Conservation (phyloP, 2,329 filamentous ascomycete genomes). For the Talaromyces piceae region DNA sequence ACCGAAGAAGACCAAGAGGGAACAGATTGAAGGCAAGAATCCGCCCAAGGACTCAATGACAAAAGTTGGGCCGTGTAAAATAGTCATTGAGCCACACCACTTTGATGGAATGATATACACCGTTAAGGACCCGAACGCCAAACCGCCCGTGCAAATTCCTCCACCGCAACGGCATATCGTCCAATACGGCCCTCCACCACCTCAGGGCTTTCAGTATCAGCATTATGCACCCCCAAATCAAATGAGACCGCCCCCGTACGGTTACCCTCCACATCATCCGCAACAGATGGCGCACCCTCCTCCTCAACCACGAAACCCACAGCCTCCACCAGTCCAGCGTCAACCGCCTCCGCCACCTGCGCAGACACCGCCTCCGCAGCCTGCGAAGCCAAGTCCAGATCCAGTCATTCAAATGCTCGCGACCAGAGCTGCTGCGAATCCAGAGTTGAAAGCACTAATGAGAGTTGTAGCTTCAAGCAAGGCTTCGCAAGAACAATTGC, state of each 20-base stretch:
- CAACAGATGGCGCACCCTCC: conserved; percentile 17
- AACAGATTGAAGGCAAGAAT: conserved; percentile 40
- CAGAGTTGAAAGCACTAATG: conserved; percentile 44
- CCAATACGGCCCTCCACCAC: conserved; percentile 33
- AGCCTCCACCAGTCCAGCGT: conserved; percentile 18
- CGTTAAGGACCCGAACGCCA: conserved; percentile 43
- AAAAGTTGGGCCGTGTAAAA: conserved; percentile 50
- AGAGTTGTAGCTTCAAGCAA: conserved; percentile 44
- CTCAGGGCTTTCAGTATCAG: conserved; percentile 33
- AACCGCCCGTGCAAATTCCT: conserved; percentile 31
- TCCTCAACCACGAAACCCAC: conserved; percentile 12
- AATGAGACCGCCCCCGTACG: conserved; percentile 21
- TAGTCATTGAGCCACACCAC: conserved; percentile 57
- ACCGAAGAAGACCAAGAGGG: conserved; percentile 48
- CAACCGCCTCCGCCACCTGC: conserved; percentile 18
- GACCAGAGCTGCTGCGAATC: conserved; percentile 43
- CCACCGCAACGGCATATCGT: conserved; percentile 35
- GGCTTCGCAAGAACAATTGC: conserved; percentile 42
- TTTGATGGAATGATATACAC: conserved; percentile 53
- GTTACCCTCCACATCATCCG: conserved; percentile 16
- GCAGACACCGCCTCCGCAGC: conserved; percentile 24
- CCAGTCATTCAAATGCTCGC: conserved; percentile 48
- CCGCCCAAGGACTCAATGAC: conserved; percentile 47
- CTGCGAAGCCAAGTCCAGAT: conserved; percentile 39
- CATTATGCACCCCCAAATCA: conserved; percentile 28